Evolutionary conservation across 1,284 basidiomycete species (phyloP), one percentile per base, ranked within the genome.

Genomic region (Wallemia ichthyophaga): DNA sequence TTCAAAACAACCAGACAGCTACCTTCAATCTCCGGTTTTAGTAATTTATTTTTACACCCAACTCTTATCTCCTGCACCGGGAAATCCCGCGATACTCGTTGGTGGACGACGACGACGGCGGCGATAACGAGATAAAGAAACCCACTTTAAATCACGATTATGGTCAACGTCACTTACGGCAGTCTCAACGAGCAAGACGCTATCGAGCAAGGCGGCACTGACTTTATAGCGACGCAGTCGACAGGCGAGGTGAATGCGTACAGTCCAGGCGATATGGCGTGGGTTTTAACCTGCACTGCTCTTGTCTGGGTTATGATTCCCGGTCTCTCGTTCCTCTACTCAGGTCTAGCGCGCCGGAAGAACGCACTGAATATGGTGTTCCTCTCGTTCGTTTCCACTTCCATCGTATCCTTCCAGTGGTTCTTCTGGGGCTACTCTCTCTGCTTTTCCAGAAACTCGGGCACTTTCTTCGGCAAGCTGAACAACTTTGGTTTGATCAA

Each of bases 281-380:
- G 55, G 55, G 27, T 89, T 61, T 76, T 85, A 25, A 72, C 83
- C 24, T 79, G 81, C 61, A 83, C 82, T 13, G 82, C 81, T 15
- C 77, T 91, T 70, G 85, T 88, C 23, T 78, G 73, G n/a, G 15
- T 37, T n/a, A 56, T 48, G 56, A 25, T 54, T 27, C 26, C 26
- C 17, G 23, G 33, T 25, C 23, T 13, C 23, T 26, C 63, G 1
- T 91, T 88, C 72, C 78, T 91, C 27, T 92, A 92, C 70, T 86
- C 86, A 48, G 87, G 87, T 61, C 74, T 88, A 15, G 79, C 83
- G 21, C 76, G 85, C 59, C 74, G 87, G 37, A 75, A 75, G 64
- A 76, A 75, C 62, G 74, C 74, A 0, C 67, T 76, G 11, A 71
- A 71, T 54, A 69, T 75, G 15, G 66, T 75, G 1, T 71, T 74